Percentiles rank a stretch among this genome's conserved stretches.
Conservation (phyloP, 1,284 basidiomycete genomes). For the Cystobasidiaceae sp. region DNA sequence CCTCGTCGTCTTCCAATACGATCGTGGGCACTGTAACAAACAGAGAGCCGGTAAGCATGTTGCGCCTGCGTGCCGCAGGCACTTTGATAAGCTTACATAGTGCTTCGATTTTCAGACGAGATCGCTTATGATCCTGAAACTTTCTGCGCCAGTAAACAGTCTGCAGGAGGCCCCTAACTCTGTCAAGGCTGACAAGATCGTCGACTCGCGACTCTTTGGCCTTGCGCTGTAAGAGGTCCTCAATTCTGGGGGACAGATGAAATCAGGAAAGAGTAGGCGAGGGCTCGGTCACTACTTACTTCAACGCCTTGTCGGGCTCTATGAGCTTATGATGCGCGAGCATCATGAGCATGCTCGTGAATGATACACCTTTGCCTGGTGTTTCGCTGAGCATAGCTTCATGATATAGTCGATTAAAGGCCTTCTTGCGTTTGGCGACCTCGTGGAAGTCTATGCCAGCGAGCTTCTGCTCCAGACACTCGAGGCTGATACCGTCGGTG, state of each 20-base stretch:
- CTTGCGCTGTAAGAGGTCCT: conserved; percentile 70
- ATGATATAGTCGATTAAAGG: conserved; percentile 72
- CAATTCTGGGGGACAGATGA: conserved; percentile 56
- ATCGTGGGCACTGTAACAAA: no score
- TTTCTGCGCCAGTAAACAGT: conserved; percentile 68
- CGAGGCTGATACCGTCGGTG: conserved; percentile 62
- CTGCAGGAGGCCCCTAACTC: conserved; percentile 68
- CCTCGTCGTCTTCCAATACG: no score
- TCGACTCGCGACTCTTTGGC: conserved; percentile 72
- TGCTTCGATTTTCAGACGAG: not conserved
- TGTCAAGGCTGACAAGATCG: conserved; percentile 75
- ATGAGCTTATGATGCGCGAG: conserved; percentile 90
- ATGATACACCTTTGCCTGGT: conserved; percentile 74
- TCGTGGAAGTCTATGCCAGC: conserved; percentile 60
- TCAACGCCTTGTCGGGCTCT: conserved; percentile 76
- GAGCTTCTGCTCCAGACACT: conserved; percentile 58
- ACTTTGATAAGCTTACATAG: not conserved
- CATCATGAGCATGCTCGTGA: conserved; percentile 81
- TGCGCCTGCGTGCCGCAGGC: no score
- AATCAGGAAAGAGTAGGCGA: not conserved
- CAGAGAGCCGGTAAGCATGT: no score
- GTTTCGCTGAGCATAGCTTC: conserved; percentile 73
- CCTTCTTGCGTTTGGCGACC: conserved; percentile 61
- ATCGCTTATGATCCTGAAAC: conserved; percentile 56
- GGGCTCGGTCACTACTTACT: conserved; percentile 53